Conservation (phyloP, 2,329 filamentous ascomycete genomes). For the Talaromyces albobiverticillius region DNA sequence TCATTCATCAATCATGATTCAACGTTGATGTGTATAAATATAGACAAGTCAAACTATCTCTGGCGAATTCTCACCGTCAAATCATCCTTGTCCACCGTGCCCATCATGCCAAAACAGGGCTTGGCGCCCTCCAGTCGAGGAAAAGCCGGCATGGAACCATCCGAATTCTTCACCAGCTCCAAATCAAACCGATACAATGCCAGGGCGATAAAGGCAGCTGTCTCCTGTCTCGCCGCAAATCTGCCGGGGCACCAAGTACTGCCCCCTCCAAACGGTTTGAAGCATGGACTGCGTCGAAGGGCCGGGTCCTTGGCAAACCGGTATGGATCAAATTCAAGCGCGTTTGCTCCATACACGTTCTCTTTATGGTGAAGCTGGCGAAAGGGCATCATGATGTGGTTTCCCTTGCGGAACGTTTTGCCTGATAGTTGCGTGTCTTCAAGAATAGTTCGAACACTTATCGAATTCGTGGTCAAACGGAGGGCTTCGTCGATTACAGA, state of each 20-base stretch:
- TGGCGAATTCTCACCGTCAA: background rate
- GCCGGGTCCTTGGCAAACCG: background rate
- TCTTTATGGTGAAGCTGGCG: slow-evolving; percentile 1
- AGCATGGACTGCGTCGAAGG: background rate
- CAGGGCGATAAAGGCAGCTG: slow-evolving; percentile 1
- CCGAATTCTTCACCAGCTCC: background rate
- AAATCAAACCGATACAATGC: slow-evolving; percentile 1
- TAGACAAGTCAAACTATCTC: background rate
- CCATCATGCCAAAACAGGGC: background rate
- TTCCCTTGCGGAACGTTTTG: background rate
- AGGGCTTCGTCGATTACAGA: background rate
- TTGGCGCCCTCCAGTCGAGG: background rate
- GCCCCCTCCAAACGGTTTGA: slow-evolving; percentile 1
- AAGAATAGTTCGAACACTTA: background rate
- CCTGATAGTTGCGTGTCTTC: background rate
- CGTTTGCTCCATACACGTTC: background rate
- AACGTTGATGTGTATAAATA: too few relatives aligned
- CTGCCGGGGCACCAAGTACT: background rate
- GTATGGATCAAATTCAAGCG: background rate
- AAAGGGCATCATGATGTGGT: background rate
- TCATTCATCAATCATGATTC: too few relatives aligned
- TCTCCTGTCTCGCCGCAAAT: background rate
- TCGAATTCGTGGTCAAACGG: background rate
- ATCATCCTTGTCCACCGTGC: background rate
- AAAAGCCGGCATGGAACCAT: background rate